Base-by-base conservation (phyloP, 371 early-diverging fungal species). In the Mucor circinelloides region DNA sequence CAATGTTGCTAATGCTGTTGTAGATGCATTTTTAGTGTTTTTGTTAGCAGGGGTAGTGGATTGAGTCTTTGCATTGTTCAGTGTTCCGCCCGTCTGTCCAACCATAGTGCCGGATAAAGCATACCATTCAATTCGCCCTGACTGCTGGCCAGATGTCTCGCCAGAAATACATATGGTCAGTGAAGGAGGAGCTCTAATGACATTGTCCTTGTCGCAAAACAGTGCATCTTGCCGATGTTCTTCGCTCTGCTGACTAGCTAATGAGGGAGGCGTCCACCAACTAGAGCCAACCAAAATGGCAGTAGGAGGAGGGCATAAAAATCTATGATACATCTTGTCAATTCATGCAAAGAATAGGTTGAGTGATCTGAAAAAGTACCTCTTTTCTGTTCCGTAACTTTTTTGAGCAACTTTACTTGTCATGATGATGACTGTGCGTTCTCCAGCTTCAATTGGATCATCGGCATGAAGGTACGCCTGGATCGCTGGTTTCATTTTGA, bases 221-320 rank as follows among this genome's bases (percentile, higher is more conserved):
- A 56, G 10, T 6, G 57, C 44, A 46, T 31, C 58, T n/a, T 64
- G 32, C 28, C 21, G 46, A 50, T 70, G 70, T 65, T 70, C 42
- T 27, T 62, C 17, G 61, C 66, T 17, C 13, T 30, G 31, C 27
- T 67, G 61, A 23, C 63, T 67, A 23, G 34, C 60, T n/a, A 56
- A n/a, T 3, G 61, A 60, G 12, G 42, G 46, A 12, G 55, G 48
- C 0, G 80, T 81, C 86, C 86, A 88, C 91, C 91, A 92, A 44
- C 84, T 77, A 19, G 84, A 76, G n/a, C 93, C 92, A 32, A 91
- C 81, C 13, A 93, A 77, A 60, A 91, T 81, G 1, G 90, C 85
- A 7, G 91, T 92, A 3, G 93, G 93, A 17, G 93, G 93, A 19
- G 93, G 93, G 63, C 93, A 92, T n/a, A 93, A 65, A 65, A 93